Evolutionary conservation across 495 filamentous ascomycete species (phyloP).

Genomic region (Trichocladium antarcticum): DNA sequence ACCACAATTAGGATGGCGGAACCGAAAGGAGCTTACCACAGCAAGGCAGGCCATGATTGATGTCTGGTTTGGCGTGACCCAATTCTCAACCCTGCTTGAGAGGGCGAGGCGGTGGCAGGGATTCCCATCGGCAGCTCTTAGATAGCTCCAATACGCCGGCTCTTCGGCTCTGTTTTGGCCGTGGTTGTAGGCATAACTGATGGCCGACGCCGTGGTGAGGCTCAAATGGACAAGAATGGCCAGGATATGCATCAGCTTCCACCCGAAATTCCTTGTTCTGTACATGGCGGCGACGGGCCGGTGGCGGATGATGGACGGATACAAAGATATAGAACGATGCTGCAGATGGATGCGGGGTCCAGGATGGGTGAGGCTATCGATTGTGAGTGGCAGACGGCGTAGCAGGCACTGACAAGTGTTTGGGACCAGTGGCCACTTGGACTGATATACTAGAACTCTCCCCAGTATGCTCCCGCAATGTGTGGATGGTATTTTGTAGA

Average conservation of each 20-base stretch:
- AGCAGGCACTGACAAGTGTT: no score
- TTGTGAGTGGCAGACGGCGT: no score
- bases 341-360: no score
- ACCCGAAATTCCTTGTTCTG: conserved; percentile 20
- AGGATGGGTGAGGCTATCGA: no score
- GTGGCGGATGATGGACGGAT: neutral
- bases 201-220: conserved; percentile 12
- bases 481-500: no score
- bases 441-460: no score
- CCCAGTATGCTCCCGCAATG: no score
- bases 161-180: neutral
- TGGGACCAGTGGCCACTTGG: no score
- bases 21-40: conserved; percentile 11
- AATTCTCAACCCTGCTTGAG: neutral
- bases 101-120: neutral
- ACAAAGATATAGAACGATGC: no score
- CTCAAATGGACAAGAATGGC: conserved; percentile 21
- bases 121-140: neutral
- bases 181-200: conserved; percentile 18
- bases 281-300: conserved; percentile 15
- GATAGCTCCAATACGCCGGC: no score
- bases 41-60: conserved; percentile 12
- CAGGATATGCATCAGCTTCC: conserved; percentile 22
- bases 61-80: conserved; percentile 6
- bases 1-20: no score